Percentiles rank a stretch among this genome's conserved stretches.
phyloP scores from a whole-genome alignment of 768 basidiomycete species.

The Lyophyllum shimeji region DNA sequence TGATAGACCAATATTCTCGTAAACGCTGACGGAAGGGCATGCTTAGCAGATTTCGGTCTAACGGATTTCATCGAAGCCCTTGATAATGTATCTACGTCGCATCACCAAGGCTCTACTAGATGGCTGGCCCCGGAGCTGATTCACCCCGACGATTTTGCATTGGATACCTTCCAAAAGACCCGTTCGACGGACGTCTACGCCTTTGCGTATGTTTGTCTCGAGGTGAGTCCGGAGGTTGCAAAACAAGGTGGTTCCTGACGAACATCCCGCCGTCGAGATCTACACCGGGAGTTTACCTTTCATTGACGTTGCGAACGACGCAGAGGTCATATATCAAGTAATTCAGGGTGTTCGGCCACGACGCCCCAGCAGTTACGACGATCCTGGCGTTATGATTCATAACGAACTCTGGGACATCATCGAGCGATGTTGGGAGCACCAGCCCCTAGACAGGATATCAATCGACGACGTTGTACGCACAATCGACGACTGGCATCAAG shows the following conservation, averaged over 20 bases:
- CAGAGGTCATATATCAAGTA: slow-evolving; percentile 17
- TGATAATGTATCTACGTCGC: slow-evolving; percentile 8
- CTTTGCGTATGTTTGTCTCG: slow-evolving; percentile 15
- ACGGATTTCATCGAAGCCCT: slow-evolving; percentile 17
- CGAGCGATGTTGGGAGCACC: slow-evolving; percentile 15
- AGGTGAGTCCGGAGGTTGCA: slow-evolving; percentile 1
- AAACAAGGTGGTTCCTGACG: no score
- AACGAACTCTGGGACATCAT: slow-evolving; percentile 16
- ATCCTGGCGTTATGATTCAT: slow-evolving; percentile 10
- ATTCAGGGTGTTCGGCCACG: slow-evolving; percentile 14
- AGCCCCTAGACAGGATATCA: slow-evolving; percentile 5
- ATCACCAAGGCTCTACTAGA: slow-evolving; percentile 15
- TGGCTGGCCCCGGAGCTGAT: slow-evolving; percentile 18
- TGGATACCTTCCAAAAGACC: slow-evolving; percentile 13
- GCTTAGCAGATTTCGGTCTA: slow-evolving; percentile 18
- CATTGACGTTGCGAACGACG: slow-evolving; percentile 16
- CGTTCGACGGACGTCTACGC: slow-evolving; percentile 15
- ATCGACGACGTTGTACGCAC: slow-evolving; percentile 10
- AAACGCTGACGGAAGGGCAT: slow-evolving; percentile 13
- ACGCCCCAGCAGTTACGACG: slow-evolving; percentile 7
- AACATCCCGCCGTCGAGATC: slow-evolving; percentile 1
- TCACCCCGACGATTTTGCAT: slow-evolving; percentile 14
- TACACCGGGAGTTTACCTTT: slow-evolving; percentile 16
- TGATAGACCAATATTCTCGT: slow-evolving; percentile 15
- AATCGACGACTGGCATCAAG: slow-evolving; percentile 11